Percentiles rank a stretch among this genome's conserved stretches.
phyloP scores from a whole-genome alignment of 805 yeast genomes.

The Vanderwaltozyma verrucispora region DNA sequence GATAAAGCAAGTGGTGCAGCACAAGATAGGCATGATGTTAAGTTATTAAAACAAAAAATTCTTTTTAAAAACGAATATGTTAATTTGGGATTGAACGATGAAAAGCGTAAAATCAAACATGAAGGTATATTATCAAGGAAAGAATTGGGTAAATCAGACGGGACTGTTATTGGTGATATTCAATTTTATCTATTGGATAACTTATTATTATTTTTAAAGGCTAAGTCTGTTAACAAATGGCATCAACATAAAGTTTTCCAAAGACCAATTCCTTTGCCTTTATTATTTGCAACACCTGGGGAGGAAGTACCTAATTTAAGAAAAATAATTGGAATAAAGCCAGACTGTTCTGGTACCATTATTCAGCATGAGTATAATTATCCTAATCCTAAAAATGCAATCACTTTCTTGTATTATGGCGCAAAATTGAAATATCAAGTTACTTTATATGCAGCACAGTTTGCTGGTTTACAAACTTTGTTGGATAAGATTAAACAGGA shows the following conservation, averaged over 20 bases:
- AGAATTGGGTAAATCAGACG: conserved; percentile 22
- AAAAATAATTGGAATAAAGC: conserved; percentile 27
- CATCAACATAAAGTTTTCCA: conserved; percentile 89
- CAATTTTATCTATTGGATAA: conserved; percentile 85
- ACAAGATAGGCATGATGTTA: conserved; percentile 82
- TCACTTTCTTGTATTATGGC: conserved; percentile 28
- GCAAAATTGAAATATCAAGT: conserved; percentile 33
- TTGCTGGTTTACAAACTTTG: conserved; percentile 62
- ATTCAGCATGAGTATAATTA: conserved; percentile 16
- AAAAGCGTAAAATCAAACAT: conserved; percentile 55
- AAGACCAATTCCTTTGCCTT: conserved; percentile 74
- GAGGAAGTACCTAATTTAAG: conserved; percentile 66
- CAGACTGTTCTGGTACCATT: conserved; percentile 26
- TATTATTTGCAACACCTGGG: conserved; percentile 61
- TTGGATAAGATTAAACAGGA: conserved; percentile 72
- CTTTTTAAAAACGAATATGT: conserved; percentile 77
- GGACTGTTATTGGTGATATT: conserved; percentile 45
- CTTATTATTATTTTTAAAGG: conserved; percentile 73
- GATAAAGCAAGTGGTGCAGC: conserved; percentile 89
- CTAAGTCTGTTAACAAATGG: conserved; percentile 77
- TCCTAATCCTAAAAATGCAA: conserved; percentile 25
- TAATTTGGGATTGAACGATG: conserved; percentile 76
- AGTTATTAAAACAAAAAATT: conserved; percentile 75
- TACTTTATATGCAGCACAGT: conserved; percentile 34
- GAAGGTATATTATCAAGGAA: conserved; percentile 29